Evolutionary conservation across 176 grass and related monocot genomes (phyloP).

Genomic region (Pontederia paniculata): DNA sequence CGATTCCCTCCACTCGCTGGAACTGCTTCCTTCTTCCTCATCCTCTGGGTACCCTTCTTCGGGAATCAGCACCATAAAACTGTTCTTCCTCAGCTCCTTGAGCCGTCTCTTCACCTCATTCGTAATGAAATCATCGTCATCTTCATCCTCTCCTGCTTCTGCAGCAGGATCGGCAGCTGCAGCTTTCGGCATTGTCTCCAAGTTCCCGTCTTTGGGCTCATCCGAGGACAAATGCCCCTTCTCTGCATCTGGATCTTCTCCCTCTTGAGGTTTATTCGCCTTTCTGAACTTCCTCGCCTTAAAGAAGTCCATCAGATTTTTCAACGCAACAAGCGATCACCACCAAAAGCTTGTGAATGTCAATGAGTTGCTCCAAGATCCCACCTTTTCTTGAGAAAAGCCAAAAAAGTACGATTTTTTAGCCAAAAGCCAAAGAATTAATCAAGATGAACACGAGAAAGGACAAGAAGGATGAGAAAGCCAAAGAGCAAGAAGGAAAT

Average conservation of each 20-base stretch:
- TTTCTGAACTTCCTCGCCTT: constrained; percentile 56
- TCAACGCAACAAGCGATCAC: background rate
- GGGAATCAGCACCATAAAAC: constrained; percentile 89
- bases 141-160: constrained; percentile 24
- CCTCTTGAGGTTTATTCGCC: constrained; percentile 21
- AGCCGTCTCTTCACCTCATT: constrained; percentile 92
- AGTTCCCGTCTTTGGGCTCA: constrained; percentile 12
- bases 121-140: constrained; percentile 64
- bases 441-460: background rate
- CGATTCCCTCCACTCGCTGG: constrained; percentile 48
- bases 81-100: constrained; percentile 82
- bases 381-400: background rate
- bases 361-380: background rate
- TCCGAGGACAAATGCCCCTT: constrained; percentile 4
- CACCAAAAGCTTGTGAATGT: background rate
- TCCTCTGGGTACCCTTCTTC: constrained; percentile 54
- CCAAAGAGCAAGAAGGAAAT: background rate
- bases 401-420: background rate
- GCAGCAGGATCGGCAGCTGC: background rate
- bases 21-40: constrained; percentile 39
- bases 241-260: constrained; percentile 14
- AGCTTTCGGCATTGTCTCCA: constrained; percentile 21
- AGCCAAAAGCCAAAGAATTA: background rate
- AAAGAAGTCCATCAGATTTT: constrained; percentile 62
- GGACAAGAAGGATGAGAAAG: background rate